Conservation (phyloP, 176 grass and related monocot species). For the Musa schizocarpa region DNA sequence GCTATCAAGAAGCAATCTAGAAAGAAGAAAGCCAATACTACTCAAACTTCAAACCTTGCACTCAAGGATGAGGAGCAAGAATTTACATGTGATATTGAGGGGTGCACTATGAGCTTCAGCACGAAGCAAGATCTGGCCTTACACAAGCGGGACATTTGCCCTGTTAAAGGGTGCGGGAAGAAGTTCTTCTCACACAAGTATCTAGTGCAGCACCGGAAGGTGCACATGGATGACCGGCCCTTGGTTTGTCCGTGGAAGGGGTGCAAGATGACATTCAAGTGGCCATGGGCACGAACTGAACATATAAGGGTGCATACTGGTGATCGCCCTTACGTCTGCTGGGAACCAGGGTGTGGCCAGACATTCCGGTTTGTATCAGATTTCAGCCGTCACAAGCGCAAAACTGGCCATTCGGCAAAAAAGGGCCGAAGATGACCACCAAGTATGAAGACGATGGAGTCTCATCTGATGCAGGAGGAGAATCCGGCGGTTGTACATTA, state of each 20-base stretch:
- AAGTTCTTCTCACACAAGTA: slow-evolving; percentile 92
- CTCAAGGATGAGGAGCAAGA: slow-evolving; percentile 25
- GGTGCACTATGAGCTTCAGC: slow-evolving; percentile 64
- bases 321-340: slow-evolving; percentile 75
- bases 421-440: slow-evolving; percentile 16
- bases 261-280: slow-evolving; percentile 83
- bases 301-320: slow-evolving; percentile 87
- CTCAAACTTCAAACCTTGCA: slow-evolving; percentile 1
- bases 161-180: slow-evolving; percentile 50
- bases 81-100: slow-evolving; percentile 48
- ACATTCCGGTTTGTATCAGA: slow-evolving; percentile 93
- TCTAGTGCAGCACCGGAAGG: slow-evolving; percentile 69
- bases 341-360: slow-evolving; percentile 54
- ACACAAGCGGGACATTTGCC: slow-evolving; percentile 68
- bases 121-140: slow-evolving; percentile 49
- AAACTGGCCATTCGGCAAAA: slow-evolving; percentile 64
- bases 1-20: slow-evolving; percentile 30
- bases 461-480: slow-evolving; percentile 1
- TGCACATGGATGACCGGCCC: slow-evolving; percentile 67
- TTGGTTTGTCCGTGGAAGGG: slow-evolving; percentile 78
- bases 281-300: slow-evolving; percentile 90
- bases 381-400: slow-evolving; percentile 86
- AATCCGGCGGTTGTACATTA: neutral
- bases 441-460: neutral
- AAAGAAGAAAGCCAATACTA: slow-evolving; percentile 29